Evolutionary conservation across 176 grass and related monocot species (phyloP).

Genomic region (sorghum (Sorghum bicolor)): Sorghum_bicolor_NCBIv3 NC_012870.2:64844001-64844500

Average conservation of each 20-base stretch:
- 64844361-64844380: no score
- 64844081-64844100: not conserved
- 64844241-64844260: not conserved
- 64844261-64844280: not conserved
- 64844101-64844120: not conserved
- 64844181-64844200: not conserved
- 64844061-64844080: slow-evolving; percentile 24
- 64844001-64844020: not conserved
- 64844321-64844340: no score
- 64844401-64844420: not conserved
- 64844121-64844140: not conserved
- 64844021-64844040: slow-evolving; percentile 6
- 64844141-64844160: slow-evolving; percentile 17
- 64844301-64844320: no score
- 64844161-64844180: not conserved
- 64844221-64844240: not conserved
- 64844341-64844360: no score
- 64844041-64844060: slow-evolving; percentile 26
- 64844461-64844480: not conserved
- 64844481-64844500: no score
- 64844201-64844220: not conserved
- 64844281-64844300: not conserved
- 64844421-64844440: not conserved
- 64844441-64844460: not conserved
- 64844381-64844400: not conserved